Percentiles rank a stretch among this genome's conserved stretches.
Evolutionary conservation across 2,329 filamentous ascomycete species (phyloP).

Genomic region (Coccinonectria pachysandricola): DNA sequence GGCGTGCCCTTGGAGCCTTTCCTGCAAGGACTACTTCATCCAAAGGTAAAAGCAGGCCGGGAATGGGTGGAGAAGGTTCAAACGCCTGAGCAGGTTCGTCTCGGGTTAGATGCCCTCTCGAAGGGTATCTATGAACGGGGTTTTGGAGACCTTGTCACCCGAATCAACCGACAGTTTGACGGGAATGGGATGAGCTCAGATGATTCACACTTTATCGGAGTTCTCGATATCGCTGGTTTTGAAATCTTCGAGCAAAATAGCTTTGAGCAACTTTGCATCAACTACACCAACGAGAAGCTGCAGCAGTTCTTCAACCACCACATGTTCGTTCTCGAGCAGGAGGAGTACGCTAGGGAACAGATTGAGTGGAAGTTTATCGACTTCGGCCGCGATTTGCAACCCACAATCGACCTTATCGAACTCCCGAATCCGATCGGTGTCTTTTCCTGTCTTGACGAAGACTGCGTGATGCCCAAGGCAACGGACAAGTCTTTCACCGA

Average conservation of each 20-base stretch:
- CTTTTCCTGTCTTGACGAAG: conserved; percentile 95
- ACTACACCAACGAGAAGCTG: conserved; percentile 98
- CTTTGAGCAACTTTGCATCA: conserved; percentile 98
- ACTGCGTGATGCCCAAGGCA: conserved; percentile 97
- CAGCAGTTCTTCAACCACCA: conserved; percentile 99
- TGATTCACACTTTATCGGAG: conserved; percentile 91
- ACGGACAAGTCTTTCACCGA: conserved; percentile 96
- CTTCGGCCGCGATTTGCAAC: conserved; percentile 92
- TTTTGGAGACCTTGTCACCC: conserved; percentile 82
- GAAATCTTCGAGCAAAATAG: conserved; percentile 98
- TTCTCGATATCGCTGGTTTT: conserved; percentile 97
- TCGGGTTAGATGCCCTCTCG: conserved; percentile 79
- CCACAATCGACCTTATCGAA: conserved; percentile 95
- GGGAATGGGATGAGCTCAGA: conserved; percentile 74
- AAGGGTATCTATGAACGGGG: conserved; percentile 97
- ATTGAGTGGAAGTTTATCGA: conserved; percentile 99
- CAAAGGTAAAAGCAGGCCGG: conserved; percentile 85
- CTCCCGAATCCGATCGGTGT: conserved; percentile 95
- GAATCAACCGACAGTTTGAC: conserved; percentile 88
- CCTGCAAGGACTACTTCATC: conserved; percentile 78
- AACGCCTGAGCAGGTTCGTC: conserved; percentile 88
- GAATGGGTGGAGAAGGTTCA: conserved; percentile 99
- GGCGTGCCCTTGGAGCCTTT: conserved; percentile 81
- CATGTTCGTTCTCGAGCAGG: conserved; percentile 98
- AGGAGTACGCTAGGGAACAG: conserved; percentile 93